Evolutionary conservation across 768 basidiomycete species (phyloP).

Genomic region (Clavulina sp.): DNA sequence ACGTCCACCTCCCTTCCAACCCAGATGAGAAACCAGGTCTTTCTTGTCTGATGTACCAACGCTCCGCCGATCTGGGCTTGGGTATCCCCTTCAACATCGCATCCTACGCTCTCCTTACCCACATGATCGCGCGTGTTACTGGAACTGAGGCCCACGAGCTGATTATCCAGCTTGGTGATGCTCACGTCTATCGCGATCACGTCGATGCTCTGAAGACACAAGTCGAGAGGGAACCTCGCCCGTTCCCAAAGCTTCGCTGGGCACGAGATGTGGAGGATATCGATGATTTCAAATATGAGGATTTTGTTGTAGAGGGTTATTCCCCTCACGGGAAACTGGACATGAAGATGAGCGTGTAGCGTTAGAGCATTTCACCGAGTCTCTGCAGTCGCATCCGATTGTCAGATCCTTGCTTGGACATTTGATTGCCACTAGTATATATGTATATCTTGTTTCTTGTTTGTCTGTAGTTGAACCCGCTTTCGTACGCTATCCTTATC

Average conservation of each 20-base stretch:
- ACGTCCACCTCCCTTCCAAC: slow-evolving; percentile 66
- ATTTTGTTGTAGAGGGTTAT: slow-evolving; percentile 78
- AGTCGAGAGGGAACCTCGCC: slow-evolving; percentile 54
- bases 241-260: slow-evolving; percentile 72
- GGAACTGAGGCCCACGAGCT: slow-evolving; percentile 75
- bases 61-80: slow-evolving; percentile 91
- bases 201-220: slow-evolving; percentile 73
- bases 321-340: slow-evolving; percentile 64
- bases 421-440: too few species aligned
- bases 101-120: slow-evolving; percentile 90
- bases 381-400: too few species aligned
- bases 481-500: too few species aligned
- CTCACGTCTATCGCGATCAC: slow-evolving; percentile 90
- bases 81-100: slow-evolving; percentile 99
- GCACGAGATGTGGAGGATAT: slow-evolving; percentile 49
- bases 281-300: slow-evolving; percentile 63
- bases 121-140: slow-evolving; percentile 93
- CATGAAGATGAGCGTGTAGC: slow-evolving; percentile 90
- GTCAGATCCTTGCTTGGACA: too few species aligned
- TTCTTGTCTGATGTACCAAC: slow-evolving; percentile 93
- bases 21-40: slow-evolving; percentile 42
- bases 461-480: too few species aligned
- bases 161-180: slow-evolving; percentile 91
- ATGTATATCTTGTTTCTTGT: too few species aligned
- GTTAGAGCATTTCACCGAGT: too few species aligned